These are phyloP conservation scores for Aspergillus proliferans DNA, from an alignment of 2,329 filamentous ascomycete species.

Conservation along the genomic window DNA sequence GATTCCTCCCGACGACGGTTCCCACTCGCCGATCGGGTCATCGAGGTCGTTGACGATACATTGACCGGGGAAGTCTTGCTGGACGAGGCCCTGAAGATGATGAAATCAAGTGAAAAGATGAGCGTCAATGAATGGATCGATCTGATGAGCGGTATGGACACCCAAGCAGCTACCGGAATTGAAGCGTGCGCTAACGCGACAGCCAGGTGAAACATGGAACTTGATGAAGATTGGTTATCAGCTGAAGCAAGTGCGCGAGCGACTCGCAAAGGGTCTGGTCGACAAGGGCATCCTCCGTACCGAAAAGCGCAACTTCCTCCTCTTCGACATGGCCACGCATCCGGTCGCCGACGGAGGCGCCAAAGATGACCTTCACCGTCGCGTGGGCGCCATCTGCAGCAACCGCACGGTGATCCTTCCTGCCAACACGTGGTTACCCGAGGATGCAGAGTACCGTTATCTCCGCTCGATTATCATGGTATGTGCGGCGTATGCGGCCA, in stretches of 20 bases:
- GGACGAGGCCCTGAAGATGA: constrained; percentile 98
- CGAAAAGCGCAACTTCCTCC: constrained; percentile 97
- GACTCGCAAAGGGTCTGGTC: constrained; percentile 91
- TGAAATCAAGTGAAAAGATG: constrained; percentile 99
- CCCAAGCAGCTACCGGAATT: background rate
- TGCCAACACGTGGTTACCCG: constrained; percentile 79
- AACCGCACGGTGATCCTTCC: constrained; percentile 90
- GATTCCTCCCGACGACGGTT: constrained; percentile 87
- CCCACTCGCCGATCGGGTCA: constrained; percentile 83
- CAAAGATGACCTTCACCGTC: constrained; percentile 92
- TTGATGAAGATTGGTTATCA: constrained; percentile 99
- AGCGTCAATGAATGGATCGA: constrained; percentile 99
- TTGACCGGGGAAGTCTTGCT: constrained; percentile 94
- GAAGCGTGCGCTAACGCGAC: constrained; percentile 7
- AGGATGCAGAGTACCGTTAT: constrained; percentile 90
- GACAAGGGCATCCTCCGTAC: constrained; percentile 98
- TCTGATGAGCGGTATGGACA: constrained; percentile 80
- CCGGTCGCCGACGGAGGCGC: constrained; percentile 92
- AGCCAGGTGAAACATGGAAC: constrained; percentile 93
- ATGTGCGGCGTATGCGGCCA: constrained; percentile 94
- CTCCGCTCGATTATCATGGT: constrained; percentile 91
- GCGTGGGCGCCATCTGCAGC: constrained; percentile 86
- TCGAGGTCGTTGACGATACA: constrained; percentile 95
- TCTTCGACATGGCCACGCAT: constrained; percentile 99
- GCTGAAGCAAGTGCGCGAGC: constrained; percentile 97